Conservation (phyloP, 495 filamentous ascomycete genomes). For the Umbilicaria muhlenbergii region DNA sequence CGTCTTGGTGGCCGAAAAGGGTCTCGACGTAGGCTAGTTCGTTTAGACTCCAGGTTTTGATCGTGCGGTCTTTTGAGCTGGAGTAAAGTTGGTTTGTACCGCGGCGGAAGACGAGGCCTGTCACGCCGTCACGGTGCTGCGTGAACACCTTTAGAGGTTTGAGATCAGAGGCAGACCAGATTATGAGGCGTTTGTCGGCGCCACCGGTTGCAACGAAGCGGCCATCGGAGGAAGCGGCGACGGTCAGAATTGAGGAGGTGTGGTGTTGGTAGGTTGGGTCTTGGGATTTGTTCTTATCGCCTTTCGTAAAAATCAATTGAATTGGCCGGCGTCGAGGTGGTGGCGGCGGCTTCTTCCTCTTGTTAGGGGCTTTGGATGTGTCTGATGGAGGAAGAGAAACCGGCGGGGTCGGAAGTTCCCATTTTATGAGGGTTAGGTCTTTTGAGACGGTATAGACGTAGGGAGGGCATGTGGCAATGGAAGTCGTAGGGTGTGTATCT, state of each 20-base stretch:
- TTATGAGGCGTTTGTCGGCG: constrained; percentile 60
- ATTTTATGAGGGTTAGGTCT: constrained; percentile 72
- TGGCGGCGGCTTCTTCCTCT: constrained; percentile 45
- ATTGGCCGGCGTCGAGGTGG: constrained; percentile 57
- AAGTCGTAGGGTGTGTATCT: constrained; percentile 61
- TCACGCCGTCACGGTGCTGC: constrained; percentile 84
- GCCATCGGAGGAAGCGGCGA: constrained; percentile 77
- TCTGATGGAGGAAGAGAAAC: constrained; percentile 13
- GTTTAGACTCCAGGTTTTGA: constrained; percentile 76
- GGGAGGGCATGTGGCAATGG: constrained; percentile 60
- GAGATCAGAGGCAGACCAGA: constrained; percentile 70
- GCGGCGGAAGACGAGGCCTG: constrained; percentile 65
- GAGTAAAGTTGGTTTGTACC: constrained; percentile 90
- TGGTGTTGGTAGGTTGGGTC: constrained; percentile 59
- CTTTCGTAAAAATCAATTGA: constrained; percentile 46
- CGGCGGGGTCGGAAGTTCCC: constrained; percentile 48
- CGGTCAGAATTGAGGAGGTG: constrained; percentile 54
- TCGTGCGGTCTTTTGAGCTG: constrained; percentile 71
- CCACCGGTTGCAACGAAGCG: constrained; percentile 86
- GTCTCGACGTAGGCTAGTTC: constrained; percentile 86
- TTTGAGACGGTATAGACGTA: constrained; percentile 79
- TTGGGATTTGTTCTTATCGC: constrained; percentile 44
- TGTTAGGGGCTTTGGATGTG: constrained; percentile 33
- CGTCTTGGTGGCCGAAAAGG: constrained; percentile 88
- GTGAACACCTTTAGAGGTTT: constrained; percentile 67